Percentiles rank a stretch among this genome's conserved stretches.
These are phyloP conservation scores for Coffea humblotiana DNA, from an alignment of 305 asterid genomes.

Conservation along the genomic window DNA sequence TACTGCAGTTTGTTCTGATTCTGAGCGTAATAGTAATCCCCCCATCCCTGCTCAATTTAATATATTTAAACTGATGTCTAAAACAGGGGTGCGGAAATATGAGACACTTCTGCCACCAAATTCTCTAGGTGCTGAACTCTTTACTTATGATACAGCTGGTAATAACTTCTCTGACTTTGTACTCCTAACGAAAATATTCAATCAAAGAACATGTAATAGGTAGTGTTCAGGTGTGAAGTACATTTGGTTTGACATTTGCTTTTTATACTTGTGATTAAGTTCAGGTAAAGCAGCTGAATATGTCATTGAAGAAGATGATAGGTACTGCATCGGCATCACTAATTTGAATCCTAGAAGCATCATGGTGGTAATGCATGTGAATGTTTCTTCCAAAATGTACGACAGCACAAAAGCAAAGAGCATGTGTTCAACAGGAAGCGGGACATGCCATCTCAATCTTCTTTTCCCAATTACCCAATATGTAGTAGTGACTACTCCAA, in stretches of 20 bases:
- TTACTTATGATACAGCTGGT: conserved; percentile 9
- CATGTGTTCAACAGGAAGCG: conserved; percentile 15
- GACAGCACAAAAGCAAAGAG: conserved; percentile 18
- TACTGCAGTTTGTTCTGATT: not conserved
- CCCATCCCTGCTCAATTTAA: not conserved
- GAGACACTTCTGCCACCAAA: conserved; percentile 1
- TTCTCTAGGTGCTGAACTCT: not conserved
- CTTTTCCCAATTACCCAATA: conserved; percentile 8
- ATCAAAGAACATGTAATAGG: not conserved
- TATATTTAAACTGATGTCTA: not conserved
- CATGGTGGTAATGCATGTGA: conserved; percentile 11
- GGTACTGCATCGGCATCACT: conserved; percentile 15
- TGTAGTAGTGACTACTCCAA: conserved; percentile 11
- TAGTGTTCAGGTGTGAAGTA: no score
- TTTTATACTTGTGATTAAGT: not conserved
- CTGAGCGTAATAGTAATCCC: not conserved
- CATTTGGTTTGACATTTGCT: not conserved
- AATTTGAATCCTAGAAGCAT: conserved; percentile 12
- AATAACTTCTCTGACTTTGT: not conserved
- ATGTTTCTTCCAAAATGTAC: conserved; percentile 23
- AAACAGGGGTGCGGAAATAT: conserved; percentile 7
- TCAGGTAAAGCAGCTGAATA: conserved; percentile 13
- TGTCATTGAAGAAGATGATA: conserved; percentile 9
- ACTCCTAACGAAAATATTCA: not conserved
- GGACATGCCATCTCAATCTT: conserved; percentile 16